A percentile compares a stretch with the other conserved stretches of the same genome.
These are phyloP conservation scores for Eucalyptus sp. DNA, from an alignment of 345 rosid species.

Conservation along the genomic window DNA sequence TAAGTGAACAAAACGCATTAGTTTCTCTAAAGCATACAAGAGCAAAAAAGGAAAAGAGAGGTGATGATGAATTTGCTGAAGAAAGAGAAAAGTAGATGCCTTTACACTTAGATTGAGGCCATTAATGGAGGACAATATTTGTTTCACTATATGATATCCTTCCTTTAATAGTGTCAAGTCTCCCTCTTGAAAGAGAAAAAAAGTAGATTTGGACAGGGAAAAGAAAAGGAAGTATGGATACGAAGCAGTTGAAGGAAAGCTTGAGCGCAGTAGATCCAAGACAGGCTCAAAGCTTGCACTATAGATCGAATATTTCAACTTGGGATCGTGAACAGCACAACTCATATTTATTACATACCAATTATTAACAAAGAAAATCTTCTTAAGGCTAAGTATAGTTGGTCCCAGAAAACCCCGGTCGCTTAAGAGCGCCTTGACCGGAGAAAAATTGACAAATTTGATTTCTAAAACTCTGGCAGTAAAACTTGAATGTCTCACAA, in stretches of 20 bases:
- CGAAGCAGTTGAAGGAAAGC: background rate
- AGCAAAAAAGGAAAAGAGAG: background rate
- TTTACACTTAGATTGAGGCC: constrained; percentile 34
- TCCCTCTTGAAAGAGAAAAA: background rate
- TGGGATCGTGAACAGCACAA: background rate
- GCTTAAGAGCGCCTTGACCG: background rate
- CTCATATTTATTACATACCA: background rate
- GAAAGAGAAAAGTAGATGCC: constrained; percentile 9
- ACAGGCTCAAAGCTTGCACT: background rate
- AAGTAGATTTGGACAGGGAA: background rate
- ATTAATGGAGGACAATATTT: constrained; percentile 9
- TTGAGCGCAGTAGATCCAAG: background rate
- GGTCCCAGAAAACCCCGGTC: background rate
- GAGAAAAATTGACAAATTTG: background rate
- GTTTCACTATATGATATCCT: background rate
- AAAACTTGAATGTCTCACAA: background rate
- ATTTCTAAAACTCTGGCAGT: background rate
- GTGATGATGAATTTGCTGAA: constrained; percentile 4
- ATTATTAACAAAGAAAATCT: background rate
- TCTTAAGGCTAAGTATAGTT: background rate
- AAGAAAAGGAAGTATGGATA: background rate
- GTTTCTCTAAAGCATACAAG: background rate
- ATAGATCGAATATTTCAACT: background rate
- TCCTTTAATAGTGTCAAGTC: background rate
- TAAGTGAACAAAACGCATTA: background rate